These are phyloP conservation scores for Dalbergia oliveri DNA, from an alignment of 306 rosid species.

Conservation along the genomic window DNA sequence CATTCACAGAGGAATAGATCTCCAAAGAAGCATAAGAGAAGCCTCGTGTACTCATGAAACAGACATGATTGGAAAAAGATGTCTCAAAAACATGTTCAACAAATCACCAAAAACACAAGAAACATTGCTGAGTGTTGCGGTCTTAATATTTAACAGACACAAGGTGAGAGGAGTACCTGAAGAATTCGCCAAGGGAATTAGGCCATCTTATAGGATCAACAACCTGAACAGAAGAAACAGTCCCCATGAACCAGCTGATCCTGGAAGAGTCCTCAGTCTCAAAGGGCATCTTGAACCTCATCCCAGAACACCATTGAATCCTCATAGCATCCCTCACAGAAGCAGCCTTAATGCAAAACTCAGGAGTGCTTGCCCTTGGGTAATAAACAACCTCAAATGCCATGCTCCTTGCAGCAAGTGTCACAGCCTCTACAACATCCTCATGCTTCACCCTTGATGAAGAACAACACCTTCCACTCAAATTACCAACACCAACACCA, in stretches of 20 bases:
- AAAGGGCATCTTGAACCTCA: constrained; percentile 98
- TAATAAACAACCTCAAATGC: constrained; percentile 83
- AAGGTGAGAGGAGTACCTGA: constrained; percentile 61
- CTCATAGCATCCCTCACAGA: constrained; percentile 77
- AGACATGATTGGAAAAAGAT: constrained; percentile 6
- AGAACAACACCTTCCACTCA: constrained; percentile 44
- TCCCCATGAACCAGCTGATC: constrained; percentile 98
- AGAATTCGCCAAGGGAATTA: constrained; percentile 95
- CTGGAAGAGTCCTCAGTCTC: constrained; percentile 97
- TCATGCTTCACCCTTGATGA: constrained; percentile 71
- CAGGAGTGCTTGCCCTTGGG: constrained; percentile 90
- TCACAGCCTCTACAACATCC: constrained; percentile 73
- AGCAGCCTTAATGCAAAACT: constrained; percentile 82
- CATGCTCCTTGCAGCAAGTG: constrained; percentile 68
- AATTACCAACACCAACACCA: constrained; percentile 49
- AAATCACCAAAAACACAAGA: constrained; percentile 4
- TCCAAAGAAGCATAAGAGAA: constrained; percentile 6
- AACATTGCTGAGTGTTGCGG: not conserved
- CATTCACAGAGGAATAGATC: not conserved
- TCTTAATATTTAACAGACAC: not conserved
- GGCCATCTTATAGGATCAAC: constrained; percentile 92
- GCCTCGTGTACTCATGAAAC: constrained; percentile 4
- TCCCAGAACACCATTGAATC: constrained; percentile 87
- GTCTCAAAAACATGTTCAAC: not conserved
- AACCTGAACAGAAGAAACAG: constrained; percentile 79